These are phyloP conservation scores for Chaetomium strumarium DNA, from an alignment of 2,329 filamentous ascomycete species.

Conservation along the genomic window DNA sequence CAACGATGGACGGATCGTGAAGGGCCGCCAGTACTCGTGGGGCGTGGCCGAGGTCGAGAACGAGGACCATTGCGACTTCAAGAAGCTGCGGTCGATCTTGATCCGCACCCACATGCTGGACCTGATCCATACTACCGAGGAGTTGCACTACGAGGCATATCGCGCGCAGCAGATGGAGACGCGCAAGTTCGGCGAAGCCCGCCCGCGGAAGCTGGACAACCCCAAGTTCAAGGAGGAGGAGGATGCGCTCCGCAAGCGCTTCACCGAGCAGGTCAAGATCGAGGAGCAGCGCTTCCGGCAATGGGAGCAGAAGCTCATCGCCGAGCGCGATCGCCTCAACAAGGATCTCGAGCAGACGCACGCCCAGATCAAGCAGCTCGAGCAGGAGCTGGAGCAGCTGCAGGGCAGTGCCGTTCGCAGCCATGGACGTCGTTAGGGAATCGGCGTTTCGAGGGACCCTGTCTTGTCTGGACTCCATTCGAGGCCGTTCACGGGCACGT, in stretches of 20 bases:
- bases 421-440: constrained; percentile 75
- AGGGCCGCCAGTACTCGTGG: constrained; percentile 98
- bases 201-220: constrained; percentile 97
- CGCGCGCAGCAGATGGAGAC: constrained; percentile 99
- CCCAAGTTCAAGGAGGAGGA: constrained; percentile 99
- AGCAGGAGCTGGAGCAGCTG: constrained; percentile 88
- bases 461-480: neutral
- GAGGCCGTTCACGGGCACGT: too few species aligned
- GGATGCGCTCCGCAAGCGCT: constrained; percentile 94
- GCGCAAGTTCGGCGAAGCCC: constrained; percentile 95
- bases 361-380: constrained; percentile 85
- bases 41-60: constrained; percentile 99
- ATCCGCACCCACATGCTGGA: constrained; percentile 99
- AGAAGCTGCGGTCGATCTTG: constrained; percentile 97
- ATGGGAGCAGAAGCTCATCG: constrained; percentile 99
- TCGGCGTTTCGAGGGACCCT: constrained; percentile 2
- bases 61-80: constrained; percentile 99
- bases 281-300: constrained; percentile 98
- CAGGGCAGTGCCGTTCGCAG: constrained; percentile 86
- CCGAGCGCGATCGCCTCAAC: constrained; percentile 97
- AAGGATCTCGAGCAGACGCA: constrained; percentile 99
- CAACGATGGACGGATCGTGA: constrained; percentile 89
- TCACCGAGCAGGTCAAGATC: constrained; percentile 99
- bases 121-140: constrained; percentile 98
- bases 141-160: constrained; percentile 98